Evolutionary conservation across 2,329 filamentous ascomycete species (phyloP).

Genomic region (Alternaria longipes): DNA sequence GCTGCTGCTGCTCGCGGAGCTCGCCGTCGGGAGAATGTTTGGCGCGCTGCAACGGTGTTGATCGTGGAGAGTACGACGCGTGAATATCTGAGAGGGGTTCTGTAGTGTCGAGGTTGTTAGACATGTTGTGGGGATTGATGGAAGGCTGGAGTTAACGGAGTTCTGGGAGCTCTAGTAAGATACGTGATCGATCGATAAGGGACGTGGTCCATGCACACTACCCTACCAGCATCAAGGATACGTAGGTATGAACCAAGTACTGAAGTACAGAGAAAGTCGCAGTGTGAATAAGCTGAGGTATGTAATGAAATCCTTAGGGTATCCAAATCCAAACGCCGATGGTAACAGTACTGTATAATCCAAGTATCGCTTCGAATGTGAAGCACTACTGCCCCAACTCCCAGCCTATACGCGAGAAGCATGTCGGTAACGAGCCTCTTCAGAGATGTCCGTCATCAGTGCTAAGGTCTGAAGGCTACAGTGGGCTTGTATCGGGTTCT

Average conservation of each 20-base stretch:
- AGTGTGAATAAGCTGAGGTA: neutral
- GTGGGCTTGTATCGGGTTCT: slow-evolving; percentile 33
- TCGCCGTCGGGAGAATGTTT: slow-evolving; percentile 38
- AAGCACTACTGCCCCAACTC: neutral
- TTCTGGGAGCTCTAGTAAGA: slow-evolving; percentile 31
- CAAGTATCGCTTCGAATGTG: neutral
- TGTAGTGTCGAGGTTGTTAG: slow-evolving; percentile 32
- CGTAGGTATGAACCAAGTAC: neutral
- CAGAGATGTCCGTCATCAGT: neutral
- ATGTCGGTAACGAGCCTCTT: neutral
- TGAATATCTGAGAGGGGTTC: slow-evolving; percentile 29
- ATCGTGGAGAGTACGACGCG: slow-evolving; percentile 36
- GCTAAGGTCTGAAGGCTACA: neutral
- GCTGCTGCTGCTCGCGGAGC: slow-evolving; percentile 27
- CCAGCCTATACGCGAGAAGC: slow-evolving; percentile 1
- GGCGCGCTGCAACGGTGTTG: slow-evolving; percentile 33
- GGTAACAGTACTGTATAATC: slow-evolving; percentile 4
- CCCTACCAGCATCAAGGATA: slow-evolving; percentile 19
- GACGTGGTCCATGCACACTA: slow-evolving; percentile 31
- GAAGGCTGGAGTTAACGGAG: slow-evolving; percentile 33
- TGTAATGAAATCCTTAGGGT: slow-evolving; percentile 27
- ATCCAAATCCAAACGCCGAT: slow-evolving; percentile 32
- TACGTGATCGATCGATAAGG: slow-evolving; percentile 37
- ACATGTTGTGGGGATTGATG: slow-evolving; percentile 39
- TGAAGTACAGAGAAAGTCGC: neutral